phyloP scores from a whole-genome alignment of 2,329 filamentous ascomycete genomes.

The Colletotrichum nymphaeae region DNA sequence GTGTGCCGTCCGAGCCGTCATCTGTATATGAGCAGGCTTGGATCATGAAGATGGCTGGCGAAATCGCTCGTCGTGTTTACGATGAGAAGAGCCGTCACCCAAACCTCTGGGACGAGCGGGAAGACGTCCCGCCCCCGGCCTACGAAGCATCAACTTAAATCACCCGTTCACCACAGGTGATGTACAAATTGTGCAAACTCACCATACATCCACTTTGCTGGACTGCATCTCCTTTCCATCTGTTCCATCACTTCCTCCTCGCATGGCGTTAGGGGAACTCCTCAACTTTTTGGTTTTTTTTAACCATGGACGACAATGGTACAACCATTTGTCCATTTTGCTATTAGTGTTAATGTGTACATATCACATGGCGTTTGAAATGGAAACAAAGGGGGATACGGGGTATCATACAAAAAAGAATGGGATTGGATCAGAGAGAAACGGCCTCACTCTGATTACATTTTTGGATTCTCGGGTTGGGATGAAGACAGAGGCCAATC shows the following conservation, averaged over 20 bases:
- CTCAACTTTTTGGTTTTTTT: not conserved
- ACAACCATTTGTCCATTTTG: not conserved
- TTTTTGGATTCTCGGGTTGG: constrained; percentile 35
- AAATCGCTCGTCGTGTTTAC: constrained; percentile 88
- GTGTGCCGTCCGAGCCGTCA: constrained; percentile 57
- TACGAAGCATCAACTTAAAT: constrained; percentile 65
- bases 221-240: constrained; percentile 31
- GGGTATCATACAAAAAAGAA: constrained; percentile 30
- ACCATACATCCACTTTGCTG: constrained; percentile 3
- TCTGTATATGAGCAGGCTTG: constrained; percentile 80
- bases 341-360: constrained; percentile 35
- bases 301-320: not conserved
- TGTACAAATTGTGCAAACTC: constrained; percentile 34
- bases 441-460: constrained; percentile 13
- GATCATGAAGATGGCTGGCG: constrained; percentile 93
- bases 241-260: constrained; percentile 29
- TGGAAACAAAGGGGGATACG: constrained; percentile 2
- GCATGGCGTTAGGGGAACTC: constrained; percentile 33
- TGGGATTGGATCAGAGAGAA: constrained; percentile 30
- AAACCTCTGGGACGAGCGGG: constrained; percentile 64
- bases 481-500: constrained; percentile 21
- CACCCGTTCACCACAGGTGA: constrained; percentile 6
- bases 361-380: constrained; percentile 36
- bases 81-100: constrained; percentile 79
- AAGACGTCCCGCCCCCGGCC: constrained; percentile 70